phyloP scores from a whole-genome alignment of 352 stramenopile species.

The Globisporangium viniferum region DNA sequence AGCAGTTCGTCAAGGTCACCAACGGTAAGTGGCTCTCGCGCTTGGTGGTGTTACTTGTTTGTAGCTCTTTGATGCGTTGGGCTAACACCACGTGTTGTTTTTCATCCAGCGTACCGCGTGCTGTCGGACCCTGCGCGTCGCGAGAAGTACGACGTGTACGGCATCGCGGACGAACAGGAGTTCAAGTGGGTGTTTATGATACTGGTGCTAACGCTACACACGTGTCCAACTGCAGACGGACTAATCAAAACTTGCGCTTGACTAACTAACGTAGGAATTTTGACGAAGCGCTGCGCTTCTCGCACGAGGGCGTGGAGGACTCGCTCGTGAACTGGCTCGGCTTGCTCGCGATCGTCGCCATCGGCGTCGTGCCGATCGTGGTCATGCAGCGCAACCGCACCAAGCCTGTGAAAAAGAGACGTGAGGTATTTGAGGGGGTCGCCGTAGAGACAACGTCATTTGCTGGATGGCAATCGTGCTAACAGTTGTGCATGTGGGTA shows the following conservation, averaged over 20 bases:
- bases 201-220: neutral
- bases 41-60: neutral
- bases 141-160: slow-evolving; percentile 80
- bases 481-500: neutral
- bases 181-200: slow-evolving; percentile 50
- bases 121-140: slow-evolving; percentile 67
- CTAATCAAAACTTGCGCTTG: neutral
- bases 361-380: slow-evolving; percentile 60
- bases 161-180: slow-evolving; percentile 70
- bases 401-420: slow-evolving; percentile 69
- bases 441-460: neutral
- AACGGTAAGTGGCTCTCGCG: slow-evolving; percentile 37
- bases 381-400: slow-evolving; percentile 73
- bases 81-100: neutral
- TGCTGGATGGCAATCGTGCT: neutral
- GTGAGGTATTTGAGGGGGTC: slow-evolving; percentile 44
- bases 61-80: neutral
- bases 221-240: neutral
- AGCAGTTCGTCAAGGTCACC: slow-evolving; percentile 75
- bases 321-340: slow-evolving; percentile 71
- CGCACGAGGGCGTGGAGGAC: slow-evolving; percentile 64
- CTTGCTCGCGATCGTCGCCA: slow-evolving; percentile 45
- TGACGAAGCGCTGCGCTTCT: slow-evolving; percentile 68
- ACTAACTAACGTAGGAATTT: slow-evolving; percentile 51
- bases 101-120: slow-evolving; percentile 59